Evolutionary conservation across 2,329 filamentous ascomycete genomes (phyloP).

Genomic region (Botryotinia calthae): DNA sequence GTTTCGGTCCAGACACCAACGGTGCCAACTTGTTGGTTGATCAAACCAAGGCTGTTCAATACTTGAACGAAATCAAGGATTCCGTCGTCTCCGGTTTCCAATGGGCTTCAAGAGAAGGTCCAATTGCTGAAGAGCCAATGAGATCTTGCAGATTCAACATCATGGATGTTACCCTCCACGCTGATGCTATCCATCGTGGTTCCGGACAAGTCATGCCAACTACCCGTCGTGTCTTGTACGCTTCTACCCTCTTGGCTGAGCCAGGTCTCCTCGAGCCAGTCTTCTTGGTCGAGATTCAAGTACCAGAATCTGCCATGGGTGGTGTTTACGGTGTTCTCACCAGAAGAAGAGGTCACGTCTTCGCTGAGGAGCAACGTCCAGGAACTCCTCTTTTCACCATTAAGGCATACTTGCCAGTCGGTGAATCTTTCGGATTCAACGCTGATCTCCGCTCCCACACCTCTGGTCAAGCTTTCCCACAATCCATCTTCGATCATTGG

Average conservation of each 20-base stretch:
- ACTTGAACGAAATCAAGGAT: slow-evolving; percentile 99
- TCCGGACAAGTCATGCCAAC: slow-evolving; percentile 99
- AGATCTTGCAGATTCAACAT: slow-evolving; percentile 97
- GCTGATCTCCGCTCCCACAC: slow-evolving; percentile 91
- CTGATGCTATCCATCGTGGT: slow-evolving; percentile 99
- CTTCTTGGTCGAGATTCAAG: slow-evolving; percentile 99
- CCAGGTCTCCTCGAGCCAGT: slow-evolving; percentile 93
- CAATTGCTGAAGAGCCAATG: slow-evolving; percentile 97
- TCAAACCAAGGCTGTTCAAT: slow-evolving; percentile 99
- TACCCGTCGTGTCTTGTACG: slow-evolving; percentile 95
- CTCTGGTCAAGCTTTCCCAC: slow-evolving; percentile 97
- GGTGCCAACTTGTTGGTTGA: slow-evolving; percentile 98
- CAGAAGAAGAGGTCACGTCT: slow-evolving; percentile 97
- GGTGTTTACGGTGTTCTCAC: slow-evolving; percentile 99
- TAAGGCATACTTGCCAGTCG: slow-evolving; percentile 95
- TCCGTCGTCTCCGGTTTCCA: slow-evolving; percentile 99
- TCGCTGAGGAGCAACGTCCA: slow-evolving; percentile 95
- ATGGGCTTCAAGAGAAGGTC: slow-evolving; percentile 97
- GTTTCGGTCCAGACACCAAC: slow-evolving; percentile 96
- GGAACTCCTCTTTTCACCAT: slow-evolving; percentile 99
- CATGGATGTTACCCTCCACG: slow-evolving; percentile 98
- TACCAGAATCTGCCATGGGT: slow-evolving; percentile 98
- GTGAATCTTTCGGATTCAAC: slow-evolving; percentile 99
- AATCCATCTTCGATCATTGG: slow-evolving; percentile 99
- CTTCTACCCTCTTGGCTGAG: slow-evolving; percentile 83